phyloP scores from a whole-genome alignment of 306 rosid genomes.

The Senna tora region DNA sequence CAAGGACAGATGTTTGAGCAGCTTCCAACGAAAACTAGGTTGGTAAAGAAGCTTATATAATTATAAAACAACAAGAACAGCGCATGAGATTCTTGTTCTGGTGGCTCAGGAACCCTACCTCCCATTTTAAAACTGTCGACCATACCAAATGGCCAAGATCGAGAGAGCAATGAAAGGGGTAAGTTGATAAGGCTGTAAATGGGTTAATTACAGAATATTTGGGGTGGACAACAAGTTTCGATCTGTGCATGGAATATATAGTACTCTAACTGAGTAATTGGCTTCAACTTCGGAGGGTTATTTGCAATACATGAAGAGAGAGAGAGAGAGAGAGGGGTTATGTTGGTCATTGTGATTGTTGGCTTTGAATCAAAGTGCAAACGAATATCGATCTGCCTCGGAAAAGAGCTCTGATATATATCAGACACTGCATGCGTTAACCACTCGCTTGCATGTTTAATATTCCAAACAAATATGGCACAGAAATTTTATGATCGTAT shows the following conservation, averaged over 20 bases:
- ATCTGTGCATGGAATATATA: constrained; percentile 43
- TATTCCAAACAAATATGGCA: no score
- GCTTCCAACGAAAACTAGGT: constrained; percentile 25
- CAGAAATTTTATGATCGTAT: not conserved
- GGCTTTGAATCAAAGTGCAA: constrained; percentile 53
- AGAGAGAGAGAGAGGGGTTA: constrained; percentile 33
- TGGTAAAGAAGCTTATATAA: constrained; percentile 31
- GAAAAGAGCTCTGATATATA: constrained; percentile 71
- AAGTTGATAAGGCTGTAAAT: no score
- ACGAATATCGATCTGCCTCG: constrained; percentile 76
- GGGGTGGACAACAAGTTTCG: not conserved
- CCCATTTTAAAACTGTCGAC: constrained; percentile 28
- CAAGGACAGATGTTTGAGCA: constrained; percentile 2
- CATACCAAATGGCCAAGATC: no score
- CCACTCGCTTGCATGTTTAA: constrained; percentile 31
- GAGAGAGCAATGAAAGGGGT: no score
- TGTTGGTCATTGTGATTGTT: constrained; percentile 43
- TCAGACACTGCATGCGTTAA: constrained; percentile 82
- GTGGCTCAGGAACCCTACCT: constrained; percentile 26
- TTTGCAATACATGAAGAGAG: constrained; percentile 7
- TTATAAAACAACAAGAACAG: constrained; percentile 2
- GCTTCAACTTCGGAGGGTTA: constrained; percentile 3
- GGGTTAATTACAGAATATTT: not conserved
- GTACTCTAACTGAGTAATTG: not conserved
- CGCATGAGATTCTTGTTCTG: constrained; percentile 26